Evolutionary conservation across 225 moss, liverwort and hornwort genomes (phyloP), one percentile per base, ranked within the genome.

Genomic region (Sphagnum tenellum): DNA sequence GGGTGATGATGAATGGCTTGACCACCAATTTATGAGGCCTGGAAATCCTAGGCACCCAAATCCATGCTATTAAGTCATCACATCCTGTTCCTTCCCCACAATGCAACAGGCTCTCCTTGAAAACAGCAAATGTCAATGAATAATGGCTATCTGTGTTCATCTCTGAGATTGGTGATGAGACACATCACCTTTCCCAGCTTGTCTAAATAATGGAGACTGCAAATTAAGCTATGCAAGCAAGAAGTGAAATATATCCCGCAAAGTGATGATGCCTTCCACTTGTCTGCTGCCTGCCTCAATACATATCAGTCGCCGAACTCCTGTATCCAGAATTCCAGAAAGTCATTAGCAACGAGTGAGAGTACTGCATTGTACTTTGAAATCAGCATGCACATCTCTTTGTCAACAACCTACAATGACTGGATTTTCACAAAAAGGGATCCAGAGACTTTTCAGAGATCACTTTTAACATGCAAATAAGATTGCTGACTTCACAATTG

Each of bases 191-290:
- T 58, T 13, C 58, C 58, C 44, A 7, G 58, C 44, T 6, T 58
- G 58, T 7, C 58, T 58, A 58, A 58, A 58, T 58, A 58, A 58
- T 58, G 58, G 58, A 58, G 7, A 58, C 44, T 11, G 58, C 29
- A 11, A 44, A 14, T 13, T 13, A 13, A 3, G 58, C 58, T 13
- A 3, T 58, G 7, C 81, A 71, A 90, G 83, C 73, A 96, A 75
- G 80, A 92, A 96, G 75, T 89, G 88, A 69, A 96, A 96, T 61
- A 96, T 85, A 76, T 96, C 96, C 75, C 90, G 81, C 69, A 96
- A 73, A 51, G 96, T 90, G 65, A 96, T 92, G 49, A 96, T 88
- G 57, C 96, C 96, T 70, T 92, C 90, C 66, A 96, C 88, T 68
- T 90, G 88, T 70, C 80, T 87, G 79, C 92, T 96, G 60, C 90